Conservation (phyloP, 306 rosid species). For the Mucuna pruriens region DNA sequence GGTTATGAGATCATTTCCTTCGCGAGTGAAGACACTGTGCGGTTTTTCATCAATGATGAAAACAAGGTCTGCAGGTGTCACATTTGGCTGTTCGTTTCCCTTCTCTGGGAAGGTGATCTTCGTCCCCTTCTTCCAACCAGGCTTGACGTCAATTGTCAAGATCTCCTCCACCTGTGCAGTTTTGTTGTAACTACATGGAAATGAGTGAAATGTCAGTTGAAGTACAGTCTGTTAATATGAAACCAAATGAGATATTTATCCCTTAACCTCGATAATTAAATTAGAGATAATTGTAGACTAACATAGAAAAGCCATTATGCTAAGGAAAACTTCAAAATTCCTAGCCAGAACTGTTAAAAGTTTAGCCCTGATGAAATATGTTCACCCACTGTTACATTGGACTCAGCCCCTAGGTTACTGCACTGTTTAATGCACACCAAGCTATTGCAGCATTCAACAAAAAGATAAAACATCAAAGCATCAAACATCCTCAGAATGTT, state of each 20-base stretch:
- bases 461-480: not conserved
- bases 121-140: constrained; percentile 75
- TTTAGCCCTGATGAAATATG: not conserved
- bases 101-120: constrained; percentile 70
- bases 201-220: not conserved
- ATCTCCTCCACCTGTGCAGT: constrained; percentile 45
- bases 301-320: not conserved
- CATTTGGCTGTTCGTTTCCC: constrained; percentile 62
- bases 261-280: not conserved
- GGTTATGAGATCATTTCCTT: constrained; percentile 55
- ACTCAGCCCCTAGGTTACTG: not conserved
- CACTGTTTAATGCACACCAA: not conserved
- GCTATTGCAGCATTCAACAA: constrained; percentile 2
- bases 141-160: constrained; percentile 52
- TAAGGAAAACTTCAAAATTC: not conserved
- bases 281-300: not conserved
- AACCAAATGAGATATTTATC: not conserved
- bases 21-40: constrained; percentile 54
- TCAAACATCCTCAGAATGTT: not conserved
- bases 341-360: not conserved
- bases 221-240: too few species aligned
- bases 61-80: constrained; percentile 57
- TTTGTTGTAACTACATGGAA: constrained; percentile 41
- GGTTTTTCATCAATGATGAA: constrained; percentile 61
- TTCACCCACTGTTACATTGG: not conserved